A percentile compares a stretch with the other conserved stretches of the same genome.
phyloP scores from a whole-genome alignment of 140 eudicot species.

The Eryngium alpinum region DNA sequence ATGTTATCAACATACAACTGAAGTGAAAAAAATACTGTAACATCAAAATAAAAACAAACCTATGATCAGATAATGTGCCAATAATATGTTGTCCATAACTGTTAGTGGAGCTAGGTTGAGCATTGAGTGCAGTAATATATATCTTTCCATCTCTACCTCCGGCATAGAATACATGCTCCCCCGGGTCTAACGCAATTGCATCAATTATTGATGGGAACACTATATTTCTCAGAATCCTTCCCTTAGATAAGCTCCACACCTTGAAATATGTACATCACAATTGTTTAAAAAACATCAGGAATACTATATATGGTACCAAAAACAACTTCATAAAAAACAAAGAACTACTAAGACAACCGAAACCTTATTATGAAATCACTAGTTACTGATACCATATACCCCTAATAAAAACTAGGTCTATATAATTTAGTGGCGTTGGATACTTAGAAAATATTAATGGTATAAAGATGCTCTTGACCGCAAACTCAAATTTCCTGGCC shows the following conservation, averaged over 20 bases:
- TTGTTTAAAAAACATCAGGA: not conserved
- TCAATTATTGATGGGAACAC: constrained; percentile 79
- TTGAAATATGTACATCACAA: constrained; percentile 21
- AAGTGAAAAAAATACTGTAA: not conserved
- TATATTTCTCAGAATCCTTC: constrained; percentile 57
- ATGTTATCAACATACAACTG: not conserved
- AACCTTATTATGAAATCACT: not conserved
- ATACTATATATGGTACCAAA: not conserved
- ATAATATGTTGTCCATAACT: constrained; percentile 55
- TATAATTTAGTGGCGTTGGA: not conserved
- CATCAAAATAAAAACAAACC: constrained; percentile 32
- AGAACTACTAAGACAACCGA: not conserved
- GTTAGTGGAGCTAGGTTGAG: constrained; percentile 39
- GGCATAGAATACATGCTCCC: constrained; percentile 86
- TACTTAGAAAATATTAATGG: not conserved
- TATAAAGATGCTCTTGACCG: not conserved
- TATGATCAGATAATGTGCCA: constrained; percentile 69
- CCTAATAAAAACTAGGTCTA: not conserved
- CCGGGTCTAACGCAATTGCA: constrained; percentile 79
- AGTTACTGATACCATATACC: not conserved
- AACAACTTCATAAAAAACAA: not conserved
- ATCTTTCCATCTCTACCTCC: constrained; percentile 92
- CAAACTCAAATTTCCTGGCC: not conserved
- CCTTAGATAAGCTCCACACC: constrained; percentile 82
- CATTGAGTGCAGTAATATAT: constrained; percentile 71